A percentile compares a stretch with the other conserved stretches of the same genome.
Conservation (phyloP, 2,329 filamentous ascomycete species). For the Arthrobotrys conoides region DNA sequence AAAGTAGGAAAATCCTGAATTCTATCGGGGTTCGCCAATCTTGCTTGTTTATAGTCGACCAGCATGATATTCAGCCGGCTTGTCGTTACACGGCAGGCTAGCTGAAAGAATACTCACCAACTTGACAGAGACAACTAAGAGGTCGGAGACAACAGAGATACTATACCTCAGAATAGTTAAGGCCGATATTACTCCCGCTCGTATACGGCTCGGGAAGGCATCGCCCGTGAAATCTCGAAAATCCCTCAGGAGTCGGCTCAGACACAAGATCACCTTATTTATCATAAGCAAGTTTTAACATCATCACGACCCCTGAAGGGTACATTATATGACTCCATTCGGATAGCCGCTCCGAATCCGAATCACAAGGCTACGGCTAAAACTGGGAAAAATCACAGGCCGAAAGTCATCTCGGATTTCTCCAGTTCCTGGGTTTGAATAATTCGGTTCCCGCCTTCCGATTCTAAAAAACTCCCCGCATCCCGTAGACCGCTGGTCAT, state of each 20-base stretch:
- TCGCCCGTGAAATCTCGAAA: conserved; percentile 7
- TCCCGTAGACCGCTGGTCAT: conserved; percentile 1
- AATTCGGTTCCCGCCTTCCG: conserved; percentile 27
- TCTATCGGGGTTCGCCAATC: conserved; percentile 26
- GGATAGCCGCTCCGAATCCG: conserved; percentile 9
- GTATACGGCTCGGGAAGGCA: conserved; percentile 2
- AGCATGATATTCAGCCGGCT: conserved; percentile 16
- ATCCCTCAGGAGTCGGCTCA: conserved; percentile 9
- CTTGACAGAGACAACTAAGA: neutral
- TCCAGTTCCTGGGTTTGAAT: conserved; percentile 25
- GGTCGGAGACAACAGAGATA: neutral
- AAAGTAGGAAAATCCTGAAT: conserved; percentile 11
- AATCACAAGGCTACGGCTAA: conserved; percentile 20
- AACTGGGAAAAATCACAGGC: conserved; percentile 1
- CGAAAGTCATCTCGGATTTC: conserved; percentile 18
- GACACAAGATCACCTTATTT: conserved; percentile 8
- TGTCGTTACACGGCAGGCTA: conserved; percentile 32
- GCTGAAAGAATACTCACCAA: neutral
- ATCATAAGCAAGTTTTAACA: neutral
- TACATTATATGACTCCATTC: neutral
- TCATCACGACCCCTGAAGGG: neutral
- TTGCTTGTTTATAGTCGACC: conserved; percentile 3
- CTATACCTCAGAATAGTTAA: neutral
- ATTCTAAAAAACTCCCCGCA: conserved; percentile 10
- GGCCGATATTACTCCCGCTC: conserved; percentile 20